Percentiles rank a stretch among this genome's conserved stretches.
Evolutionary conservation across 2,329 filamentous ascomycete genomes (phyloP).

Genomic region (Ascochyta rabiei): DNA sequence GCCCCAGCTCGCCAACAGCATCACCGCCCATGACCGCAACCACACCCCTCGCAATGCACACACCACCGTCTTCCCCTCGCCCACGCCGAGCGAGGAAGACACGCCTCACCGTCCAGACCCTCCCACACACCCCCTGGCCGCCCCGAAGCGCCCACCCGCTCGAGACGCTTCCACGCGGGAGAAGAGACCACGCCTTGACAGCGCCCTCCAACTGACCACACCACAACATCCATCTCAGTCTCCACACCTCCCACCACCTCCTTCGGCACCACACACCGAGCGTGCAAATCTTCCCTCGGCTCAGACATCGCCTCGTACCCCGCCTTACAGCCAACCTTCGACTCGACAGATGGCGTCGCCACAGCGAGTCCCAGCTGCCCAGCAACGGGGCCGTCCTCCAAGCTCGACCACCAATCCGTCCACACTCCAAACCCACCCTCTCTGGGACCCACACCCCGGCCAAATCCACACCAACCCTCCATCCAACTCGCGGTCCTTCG

Average conservation of each 20-base stretch:
- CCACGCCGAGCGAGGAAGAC: slow-evolving; percentile 65
- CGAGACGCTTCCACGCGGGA: not conserved
- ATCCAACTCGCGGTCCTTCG: not conserved
- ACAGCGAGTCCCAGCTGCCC: slow-evolving; percentile 9
- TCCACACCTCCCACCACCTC: not conserved
- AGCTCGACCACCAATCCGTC: not conserved
- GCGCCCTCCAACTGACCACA: not conserved
- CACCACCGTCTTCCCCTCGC: slow-evolving; percentile 62
- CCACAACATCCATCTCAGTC: not conserved
- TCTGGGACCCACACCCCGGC: not conserved
- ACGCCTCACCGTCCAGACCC: not conserved
- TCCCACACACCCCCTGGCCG: not conserved
- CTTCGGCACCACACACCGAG: slow-evolving; percentile 9
- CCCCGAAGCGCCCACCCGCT: not conserved
- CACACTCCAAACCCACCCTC: not conserved
- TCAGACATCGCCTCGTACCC: slow-evolving; percentile 6
- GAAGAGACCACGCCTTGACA: not conserved
- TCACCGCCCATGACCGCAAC: slow-evolving; percentile 12
- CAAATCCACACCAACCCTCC: not conserved
- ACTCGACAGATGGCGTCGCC: slow-evolving; percentile 11
- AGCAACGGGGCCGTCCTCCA: not conserved
- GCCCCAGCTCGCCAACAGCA: slow-evolving; percentile 41
- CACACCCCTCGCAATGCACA: not conserved
- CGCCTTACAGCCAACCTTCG: not conserved
- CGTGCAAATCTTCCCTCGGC: slow-evolving; percentile 3